Conservation (phyloP, 2,329 filamentous ascomycete genomes). For the Macrophomina pseudophaseolina region DNA sequence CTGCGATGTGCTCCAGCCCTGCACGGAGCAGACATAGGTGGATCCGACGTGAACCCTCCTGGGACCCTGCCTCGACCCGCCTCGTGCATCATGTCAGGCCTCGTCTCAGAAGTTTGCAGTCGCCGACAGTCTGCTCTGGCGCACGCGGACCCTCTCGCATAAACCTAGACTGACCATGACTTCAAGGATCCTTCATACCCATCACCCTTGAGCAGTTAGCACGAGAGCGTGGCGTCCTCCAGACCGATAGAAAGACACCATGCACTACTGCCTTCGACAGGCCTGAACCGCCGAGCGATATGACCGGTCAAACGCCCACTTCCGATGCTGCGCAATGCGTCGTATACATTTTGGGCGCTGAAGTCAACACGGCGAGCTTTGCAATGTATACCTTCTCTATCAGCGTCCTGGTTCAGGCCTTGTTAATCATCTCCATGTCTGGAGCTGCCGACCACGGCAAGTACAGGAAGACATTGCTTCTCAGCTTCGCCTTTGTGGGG, state of each 20-base stretch:
- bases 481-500: conserved; percentile 83
- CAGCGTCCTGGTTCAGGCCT: conserved; percentile 84
- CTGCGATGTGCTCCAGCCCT: conserved; percentile 1
- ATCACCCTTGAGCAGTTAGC: conserved; percentile 94
- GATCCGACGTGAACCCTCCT: neutral
- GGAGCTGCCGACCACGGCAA: conserved; percentile 90
- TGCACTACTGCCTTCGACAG: conserved; percentile 61
- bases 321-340: conserved; percentile 68
- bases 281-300: conserved; percentile 31
- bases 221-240: conserved; percentile 85
- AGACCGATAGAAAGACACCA: conserved; percentile 75
- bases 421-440: conserved; percentile 94
- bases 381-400: conserved; percentile 98
- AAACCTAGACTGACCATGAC: conserved; percentile 6
- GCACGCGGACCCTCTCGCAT: neutral
- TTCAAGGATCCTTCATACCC: conserved; percentile 84
- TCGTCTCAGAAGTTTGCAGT: neutral
- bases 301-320: conserved; percentile 29
- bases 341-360: conserved; percentile 77
- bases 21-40: neutral
- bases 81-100: neutral
- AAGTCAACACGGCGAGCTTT: conserved; percentile 95
- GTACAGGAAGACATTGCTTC: conserved; percentile 85
- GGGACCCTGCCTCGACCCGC: neutral
- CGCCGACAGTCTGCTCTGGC: neutral